Conservation (phyloP, 495 filamentous ascomycete genomes). For the Penicillium psychrofluorescens region DNA sequence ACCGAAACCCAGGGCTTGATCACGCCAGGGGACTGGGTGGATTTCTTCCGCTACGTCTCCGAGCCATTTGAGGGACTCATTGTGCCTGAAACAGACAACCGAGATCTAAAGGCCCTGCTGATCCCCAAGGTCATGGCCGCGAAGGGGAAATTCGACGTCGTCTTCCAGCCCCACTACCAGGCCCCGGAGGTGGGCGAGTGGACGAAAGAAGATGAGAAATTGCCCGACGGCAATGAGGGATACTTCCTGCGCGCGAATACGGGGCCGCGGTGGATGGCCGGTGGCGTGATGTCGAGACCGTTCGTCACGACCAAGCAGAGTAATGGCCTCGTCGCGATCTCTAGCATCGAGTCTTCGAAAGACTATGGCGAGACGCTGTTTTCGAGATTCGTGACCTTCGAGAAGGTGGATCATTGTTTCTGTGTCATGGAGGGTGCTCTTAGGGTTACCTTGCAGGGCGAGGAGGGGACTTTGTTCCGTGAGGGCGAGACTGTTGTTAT, state of each 20-base stretch:
- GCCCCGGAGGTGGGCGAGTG: slow-evolving; percentile 32
- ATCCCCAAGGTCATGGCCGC: slow-evolving; percentile 47
- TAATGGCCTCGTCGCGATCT: slow-evolving; percentile 36
- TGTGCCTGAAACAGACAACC: slow-evolving; percentile 38
- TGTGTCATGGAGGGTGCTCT: slow-evolving; percentile 31
- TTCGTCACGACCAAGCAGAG: slow-evolving; percentile 39
- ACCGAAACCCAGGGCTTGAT: slow-evolving; percentile 39
- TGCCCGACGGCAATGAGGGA: slow-evolving; percentile 27
- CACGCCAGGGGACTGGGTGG: slow-evolving; percentile 46
- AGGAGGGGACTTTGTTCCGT: slow-evolving; percentile 19
- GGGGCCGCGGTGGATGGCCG: slow-evolving; percentile 35
- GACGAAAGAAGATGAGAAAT: slow-evolving; percentile 29
- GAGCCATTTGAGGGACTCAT: slow-evolving; percentile 43
- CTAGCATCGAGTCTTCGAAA: slow-evolving; percentile 35
- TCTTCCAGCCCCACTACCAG: slow-evolving; percentile 35
- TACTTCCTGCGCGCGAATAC: slow-evolving; percentile 37
- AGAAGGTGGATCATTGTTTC: slow-evolving; percentile 33
- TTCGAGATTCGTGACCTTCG: slow-evolving; percentile 28
- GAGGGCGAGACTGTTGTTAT: slow-evolving; percentile 36
- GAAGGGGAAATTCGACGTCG: slow-evolving; percentile 40
- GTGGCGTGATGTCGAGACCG: slow-evolving; percentile 36
- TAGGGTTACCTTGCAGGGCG: slow-evolving; percentile 25
- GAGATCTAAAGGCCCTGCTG: slow-evolving; percentile 31
- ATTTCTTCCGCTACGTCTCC: slow-evolving; percentile 44
- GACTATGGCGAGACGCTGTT: slow-evolving; percentile 21